phyloP scores from a whole-genome alignment of 305 asterid species.

The Plantago lanceolata region DNA sequence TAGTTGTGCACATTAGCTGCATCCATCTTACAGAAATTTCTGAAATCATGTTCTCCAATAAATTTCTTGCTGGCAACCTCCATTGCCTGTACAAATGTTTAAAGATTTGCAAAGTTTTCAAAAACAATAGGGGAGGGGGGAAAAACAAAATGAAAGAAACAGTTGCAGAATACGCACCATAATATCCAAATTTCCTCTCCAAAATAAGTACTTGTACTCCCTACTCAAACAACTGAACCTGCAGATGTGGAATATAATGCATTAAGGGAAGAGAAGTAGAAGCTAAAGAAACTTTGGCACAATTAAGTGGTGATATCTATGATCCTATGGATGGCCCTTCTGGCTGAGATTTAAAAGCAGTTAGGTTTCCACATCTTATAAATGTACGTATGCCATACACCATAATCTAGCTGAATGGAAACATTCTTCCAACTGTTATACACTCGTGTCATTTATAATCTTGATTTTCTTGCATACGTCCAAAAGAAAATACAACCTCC shows the following conservation, averaged over 20 bases:
- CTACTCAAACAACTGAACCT: slow-evolving; percentile 94
- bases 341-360: slow-evolving; percentile 9
- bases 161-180: slow-evolving; percentile 37
- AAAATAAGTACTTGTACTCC: slow-evolving; percentile 86
- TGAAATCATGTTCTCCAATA: slow-evolving; percentile 90
- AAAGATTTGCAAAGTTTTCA: slow-evolving; percentile 19
- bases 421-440: neutral
- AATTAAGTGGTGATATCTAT: neutral
- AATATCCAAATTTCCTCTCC: slow-evolving; percentile 71
- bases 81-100: slow-evolving; percentile 56
- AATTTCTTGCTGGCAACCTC: slow-evolving; percentile 73
- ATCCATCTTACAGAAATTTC: slow-evolving; percentile 98
- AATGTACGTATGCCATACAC: neutral
- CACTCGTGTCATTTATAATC: neutral
- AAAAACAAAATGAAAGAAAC: slow-evolving; percentile 17
- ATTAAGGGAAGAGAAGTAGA: slow-evolving; percentile 12
- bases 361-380: slow-evolving; percentile 5
- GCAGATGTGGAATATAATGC: slow-evolving; percentile 27
- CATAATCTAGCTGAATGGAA: neutral
- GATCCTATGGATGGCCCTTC: neutral
- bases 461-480: slow-evolving; percentile 1
- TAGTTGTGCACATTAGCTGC: slow-evolving; percentile 86
- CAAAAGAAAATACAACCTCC: neutral
- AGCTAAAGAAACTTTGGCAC: slow-evolving; percentile 13
- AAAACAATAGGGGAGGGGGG: slow-evolving; percentile 13